Percentiles rank a stretch among this genome's conserved stretches.
Conservation (phyloP, 192 early-diverging fungal species). For the Coemansia erecta region DNA sequence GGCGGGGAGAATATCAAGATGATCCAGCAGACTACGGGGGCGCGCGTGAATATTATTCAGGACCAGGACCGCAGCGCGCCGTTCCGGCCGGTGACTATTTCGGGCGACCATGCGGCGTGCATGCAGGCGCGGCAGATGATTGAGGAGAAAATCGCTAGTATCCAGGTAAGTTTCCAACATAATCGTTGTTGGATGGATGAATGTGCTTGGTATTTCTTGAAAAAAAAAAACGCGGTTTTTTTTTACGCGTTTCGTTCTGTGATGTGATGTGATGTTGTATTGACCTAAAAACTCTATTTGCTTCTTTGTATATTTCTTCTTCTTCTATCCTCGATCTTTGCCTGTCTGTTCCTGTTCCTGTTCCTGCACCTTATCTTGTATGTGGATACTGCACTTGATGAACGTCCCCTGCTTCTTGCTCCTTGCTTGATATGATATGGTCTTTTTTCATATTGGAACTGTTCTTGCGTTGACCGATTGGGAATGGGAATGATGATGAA, state of each 20-base stretch:
- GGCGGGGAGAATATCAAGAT: constrained; percentile 51
- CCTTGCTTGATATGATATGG: background rate
- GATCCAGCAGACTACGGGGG: constrained; percentile 39
- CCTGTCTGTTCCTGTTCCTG: constrained; percentile 22
- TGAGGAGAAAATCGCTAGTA: constrained; percentile 42
- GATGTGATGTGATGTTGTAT: constrained; percentile 11
- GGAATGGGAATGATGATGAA: too few relatives aligned
- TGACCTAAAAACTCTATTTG: too few relatives aligned
- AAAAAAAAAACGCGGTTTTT: background rate
- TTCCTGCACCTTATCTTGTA: constrained; percentile 11
- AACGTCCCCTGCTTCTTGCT: constrained; percentile 1
- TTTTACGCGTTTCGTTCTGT: constrained; percentile 3
- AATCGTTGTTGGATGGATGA: background rate
- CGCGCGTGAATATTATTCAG: constrained; percentile 46
- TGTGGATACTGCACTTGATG: background rate
- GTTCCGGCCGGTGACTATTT: constrained; percentile 32
- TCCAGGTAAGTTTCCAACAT: constrained; percentile 31
- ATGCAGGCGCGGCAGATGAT: constrained; percentile 45
- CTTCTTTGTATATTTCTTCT: constrained; percentile 1
- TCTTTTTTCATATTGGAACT: constrained; percentile 1
- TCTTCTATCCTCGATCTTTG: constrained; percentile 9
- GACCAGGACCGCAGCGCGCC: constrained; percentile 36
- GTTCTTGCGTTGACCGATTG: too few relatives aligned
- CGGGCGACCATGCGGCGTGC: constrained; percentile 27
- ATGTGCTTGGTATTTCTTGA: background rate